These are phyloP conservation scores for Phytomonas sp. DNA, from an alignment of 208 protist genomes.

Conservation along the genomic window DNA sequence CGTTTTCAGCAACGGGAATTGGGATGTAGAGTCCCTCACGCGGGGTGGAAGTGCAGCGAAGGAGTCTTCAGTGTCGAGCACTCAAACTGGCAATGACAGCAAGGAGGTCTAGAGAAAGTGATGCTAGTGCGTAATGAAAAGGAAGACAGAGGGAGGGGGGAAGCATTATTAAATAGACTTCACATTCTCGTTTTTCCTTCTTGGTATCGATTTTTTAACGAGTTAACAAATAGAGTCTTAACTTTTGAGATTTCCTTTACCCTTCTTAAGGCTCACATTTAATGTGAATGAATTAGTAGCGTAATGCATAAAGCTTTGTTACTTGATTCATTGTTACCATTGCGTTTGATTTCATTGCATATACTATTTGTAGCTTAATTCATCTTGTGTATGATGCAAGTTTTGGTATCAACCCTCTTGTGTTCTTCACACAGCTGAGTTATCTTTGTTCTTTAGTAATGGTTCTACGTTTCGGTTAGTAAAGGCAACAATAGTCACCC, in stretches of 20 bases:
- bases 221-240: background rate
- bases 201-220: background rate
- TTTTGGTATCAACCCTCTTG: too few species aligned
- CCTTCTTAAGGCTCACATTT: background rate
- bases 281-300: background rate
- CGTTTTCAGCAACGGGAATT: slow-evolving; percentile 94
- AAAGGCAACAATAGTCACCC: background rate
- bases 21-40: slow-evolving; percentile 82
- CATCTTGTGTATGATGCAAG: too few species aligned
- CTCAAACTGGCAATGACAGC: slow-evolving; percentile 5
- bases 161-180: slow-evolving; percentile 1
- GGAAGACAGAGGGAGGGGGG: slow-evolving; percentile 8
- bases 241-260: slow-evolving; percentile 6
- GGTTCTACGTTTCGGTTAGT: background rate
- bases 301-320: background rate
- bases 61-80: slow-evolving; percentile 9
- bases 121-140: slow-evolving; percentile 7
- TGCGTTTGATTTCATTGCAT: background rate
- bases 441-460: background rate
- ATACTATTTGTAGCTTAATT: background rate
- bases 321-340: background rate
- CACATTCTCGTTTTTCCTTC: background rate
- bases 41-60: slow-evolving; percentile 20
- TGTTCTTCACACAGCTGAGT: too few species aligned
- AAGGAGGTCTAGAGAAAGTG: slow-evolving; percentile 17